Evolutionary conservation across 441 rosid genomes (phyloP), one percentile per base, ranked within the genome.

Genomic region (Syzygium syzygioides): DNA sequence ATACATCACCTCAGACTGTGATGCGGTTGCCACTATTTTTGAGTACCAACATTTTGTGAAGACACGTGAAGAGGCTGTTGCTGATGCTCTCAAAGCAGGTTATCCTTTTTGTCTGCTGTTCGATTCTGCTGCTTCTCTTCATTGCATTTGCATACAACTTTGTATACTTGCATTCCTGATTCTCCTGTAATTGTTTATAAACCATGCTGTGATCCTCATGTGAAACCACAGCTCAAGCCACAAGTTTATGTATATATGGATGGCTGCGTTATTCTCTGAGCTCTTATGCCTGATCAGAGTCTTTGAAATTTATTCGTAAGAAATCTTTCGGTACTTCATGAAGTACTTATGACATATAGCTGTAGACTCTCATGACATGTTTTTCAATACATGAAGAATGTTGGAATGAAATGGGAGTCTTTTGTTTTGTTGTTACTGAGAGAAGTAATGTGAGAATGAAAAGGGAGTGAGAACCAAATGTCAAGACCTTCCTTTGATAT

Each of bases 1-100:
- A 88, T 95, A 95, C 88, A 95, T 95, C 85, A 93, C 97, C 86
- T 94, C 97, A 56, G 97, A 95, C 87, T 95, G 97, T 93, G 96
- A 95, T 91, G 96, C 96, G 28, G 96, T 95, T 68, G 97, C 93
- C 89, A 95, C 96, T 15, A 92, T 95, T 87, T 92, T 64, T 86
- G 94, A 90, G 30, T 93, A 91, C 90, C 96, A 94, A 89, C 91
- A 93, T 68, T 95, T 94, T 84, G 91, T 94, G 3, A 95, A 92
- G 88, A 86, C 90, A 23, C 66, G 93, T 9, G 96, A 92, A 56
- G 96, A 95, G 55, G 95, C 97, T 62, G 96, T 92, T 86, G 96
- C 96, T 18, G 93, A 88, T 90, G 96, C 93, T 87, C 92, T 95
- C 26, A 92, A 95, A 92, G 96, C 97, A 92, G 99, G 99, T 95